Conservation (phyloP, 2,329 filamentous ascomycete species). For the Beauveria asiatica region DNA sequence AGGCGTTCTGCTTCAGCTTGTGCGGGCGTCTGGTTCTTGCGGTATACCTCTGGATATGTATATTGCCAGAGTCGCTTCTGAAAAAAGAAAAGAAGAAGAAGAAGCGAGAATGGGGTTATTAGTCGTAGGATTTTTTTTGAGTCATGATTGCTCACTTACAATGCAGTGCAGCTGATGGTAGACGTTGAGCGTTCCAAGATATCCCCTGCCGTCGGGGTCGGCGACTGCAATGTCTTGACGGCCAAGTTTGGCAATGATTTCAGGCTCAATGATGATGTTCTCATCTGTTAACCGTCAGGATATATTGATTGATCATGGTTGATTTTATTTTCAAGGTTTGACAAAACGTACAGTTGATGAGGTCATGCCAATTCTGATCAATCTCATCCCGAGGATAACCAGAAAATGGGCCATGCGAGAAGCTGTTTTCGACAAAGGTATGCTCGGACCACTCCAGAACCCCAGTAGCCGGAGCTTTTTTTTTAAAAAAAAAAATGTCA, state of each 20-base stretch:
- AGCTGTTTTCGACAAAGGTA: constrained; percentile 8
- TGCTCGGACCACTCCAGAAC: neutral
- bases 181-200: constrained; percentile 12
- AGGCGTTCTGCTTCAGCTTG: constrained; percentile 4
- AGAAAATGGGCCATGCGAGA: constrained; percentile 5
- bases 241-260: neutral
- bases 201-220: constrained; percentile 1
- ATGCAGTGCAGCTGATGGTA: constrained; percentile 13
- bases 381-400: constrained; percentile 7
- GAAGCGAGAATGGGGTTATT: neutral
- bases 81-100: too few species aligned
- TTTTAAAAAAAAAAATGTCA: too few species aligned
- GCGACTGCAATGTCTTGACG: constrained; percentile 3
- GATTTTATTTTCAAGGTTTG: too few species aligned
- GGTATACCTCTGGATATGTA: constrained; percentile 6
- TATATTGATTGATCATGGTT: too few species aligned
- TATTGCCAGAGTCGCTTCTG: constrained; percentile 11
- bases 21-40: neutral
- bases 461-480: constrained; percentile 6
- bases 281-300: neutral
- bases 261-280: constrained; percentile 7
- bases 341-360: constrained; percentile 3
- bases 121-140: neutral
- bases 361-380: constrained; percentile 8
- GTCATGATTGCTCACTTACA: neutral